phyloP scores from a whole-genome alignment of 768 basidiomycete genomes.

The Lactarius psammicola region DNA sequence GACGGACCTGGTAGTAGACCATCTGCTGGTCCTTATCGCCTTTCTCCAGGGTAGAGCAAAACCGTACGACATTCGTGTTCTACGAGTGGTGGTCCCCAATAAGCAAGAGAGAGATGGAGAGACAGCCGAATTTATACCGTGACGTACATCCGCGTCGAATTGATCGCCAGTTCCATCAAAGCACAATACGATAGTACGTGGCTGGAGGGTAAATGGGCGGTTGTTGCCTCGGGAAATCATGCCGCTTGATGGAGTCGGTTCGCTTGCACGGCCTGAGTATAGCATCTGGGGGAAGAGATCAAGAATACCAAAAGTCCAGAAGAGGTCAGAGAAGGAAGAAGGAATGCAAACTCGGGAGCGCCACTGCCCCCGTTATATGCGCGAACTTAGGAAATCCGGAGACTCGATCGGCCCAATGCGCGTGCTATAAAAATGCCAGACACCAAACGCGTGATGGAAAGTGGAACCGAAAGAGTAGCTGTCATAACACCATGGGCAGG shows the following conservation, averaged over 20 bases:
- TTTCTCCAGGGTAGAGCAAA: conserved; percentile 70
- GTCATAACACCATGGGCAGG: not conserved
- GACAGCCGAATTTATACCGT: not conserved
- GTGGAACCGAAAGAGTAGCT: not conserved
- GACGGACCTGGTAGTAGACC: conserved; percentile 68
- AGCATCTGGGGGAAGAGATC: not conserved
- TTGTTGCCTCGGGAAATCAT: not conserved
- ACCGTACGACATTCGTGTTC: conserved; percentile 72
- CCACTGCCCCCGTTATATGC: not conserved
- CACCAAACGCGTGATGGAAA: not conserved
- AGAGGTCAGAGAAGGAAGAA: not conserved
- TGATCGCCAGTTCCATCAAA: conserved; percentile 68
- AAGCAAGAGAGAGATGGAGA: not conserved
- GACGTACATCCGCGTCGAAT: conserved; percentile 60
- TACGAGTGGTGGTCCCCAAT: conserved; percentile 30
- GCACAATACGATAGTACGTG: conserved; percentile 62
- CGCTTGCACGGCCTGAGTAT: not conserved
- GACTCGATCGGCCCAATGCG: not conserved
- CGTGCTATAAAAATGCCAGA: not conserved
- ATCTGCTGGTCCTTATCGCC: conserved; percentile 58
- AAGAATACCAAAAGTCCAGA: not conserved
- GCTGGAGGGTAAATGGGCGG: not conserved
- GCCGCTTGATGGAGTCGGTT: not conserved
- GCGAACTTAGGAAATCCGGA: not conserved
- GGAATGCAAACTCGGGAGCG: not conserved